These are phyloP conservation scores for Candida dajiaensis DNA, from an alignment of 805 yeast genomes.

Conservation along the genomic window DNA sequence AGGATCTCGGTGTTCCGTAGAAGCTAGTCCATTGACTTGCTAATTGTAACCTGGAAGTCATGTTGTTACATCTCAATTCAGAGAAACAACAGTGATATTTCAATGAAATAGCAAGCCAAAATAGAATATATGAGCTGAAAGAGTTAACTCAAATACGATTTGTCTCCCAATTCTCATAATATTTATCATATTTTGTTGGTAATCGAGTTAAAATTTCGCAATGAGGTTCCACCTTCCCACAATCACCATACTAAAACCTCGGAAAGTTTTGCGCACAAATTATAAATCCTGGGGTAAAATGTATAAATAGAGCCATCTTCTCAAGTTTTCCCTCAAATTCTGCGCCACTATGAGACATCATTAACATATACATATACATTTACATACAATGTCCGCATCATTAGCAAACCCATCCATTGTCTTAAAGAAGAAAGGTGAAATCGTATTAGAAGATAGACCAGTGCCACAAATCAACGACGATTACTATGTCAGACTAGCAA, in stretches of 20 bases:
- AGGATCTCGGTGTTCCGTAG: too few relatives aligned
- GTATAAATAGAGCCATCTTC: background rate
- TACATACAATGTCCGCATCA: background rate
- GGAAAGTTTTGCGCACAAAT: background rate
- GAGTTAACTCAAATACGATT: too few relatives aligned
- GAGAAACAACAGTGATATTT: too few relatives aligned
- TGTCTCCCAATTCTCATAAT: too few relatives aligned
- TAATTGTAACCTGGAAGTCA: too few relatives aligned
- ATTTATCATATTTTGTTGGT: too few relatives aligned
- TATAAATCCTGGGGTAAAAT: background rate
- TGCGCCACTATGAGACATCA: too few relatives aligned
- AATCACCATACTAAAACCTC: background rate
- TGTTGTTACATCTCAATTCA: too few relatives aligned
- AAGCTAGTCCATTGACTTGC: too few relatives aligned
- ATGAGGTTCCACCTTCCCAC: background rate
- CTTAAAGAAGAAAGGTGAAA: conserved; percentile 55
- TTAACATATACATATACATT: too few relatives aligned
- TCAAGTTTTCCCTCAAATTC: background rate
- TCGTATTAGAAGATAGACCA: conserved; percentile 61
- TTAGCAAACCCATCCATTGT: conserved; percentile 39
- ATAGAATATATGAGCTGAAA: too few relatives aligned
- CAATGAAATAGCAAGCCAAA: too few relatives aligned
- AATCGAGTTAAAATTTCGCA: background rate
- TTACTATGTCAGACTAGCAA: conserved; percentile 64
- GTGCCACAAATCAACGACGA: conserved; percentile 58